Conservation (phyloP, 2,329 filamentous ascomycete species). For the Trichoderma harzianum region DNA sequence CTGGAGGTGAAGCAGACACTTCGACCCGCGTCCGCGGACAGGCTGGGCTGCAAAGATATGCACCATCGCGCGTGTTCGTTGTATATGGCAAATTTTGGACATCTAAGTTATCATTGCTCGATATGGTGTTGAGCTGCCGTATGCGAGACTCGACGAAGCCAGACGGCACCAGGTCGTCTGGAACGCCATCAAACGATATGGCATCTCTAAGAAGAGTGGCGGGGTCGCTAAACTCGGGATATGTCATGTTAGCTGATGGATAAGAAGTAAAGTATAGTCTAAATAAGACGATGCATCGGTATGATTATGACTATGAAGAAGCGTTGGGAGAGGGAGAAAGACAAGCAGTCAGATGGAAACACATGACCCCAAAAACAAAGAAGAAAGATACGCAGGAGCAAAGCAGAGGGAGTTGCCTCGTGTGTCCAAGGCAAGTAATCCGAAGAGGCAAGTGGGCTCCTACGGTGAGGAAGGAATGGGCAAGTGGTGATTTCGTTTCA, state of each 20-base stretch:
- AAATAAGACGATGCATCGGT: not conserved
- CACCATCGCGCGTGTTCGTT: constrained; percentile 21
- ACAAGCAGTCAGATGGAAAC: not conserved
- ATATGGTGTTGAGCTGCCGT: constrained; percentile 28
- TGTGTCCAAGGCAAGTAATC: no score
- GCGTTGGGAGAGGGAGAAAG: not conserved
- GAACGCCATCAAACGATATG: constrained; percentile 16
- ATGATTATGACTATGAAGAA: not conserved
- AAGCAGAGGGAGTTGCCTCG: not conserved
- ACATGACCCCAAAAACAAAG: not conserved
- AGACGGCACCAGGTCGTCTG: constrained; percentile 23
- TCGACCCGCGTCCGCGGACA: constrained; percentile 27
- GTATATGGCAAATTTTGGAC: not conserved
- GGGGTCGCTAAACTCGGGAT: constrained; percentile 15
- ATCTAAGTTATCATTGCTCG: constrained; percentile 17
- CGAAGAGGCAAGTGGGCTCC: not conserved
- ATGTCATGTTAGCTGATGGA: constrained; percentile 16
- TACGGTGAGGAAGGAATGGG: not conserved
- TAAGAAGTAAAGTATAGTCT: not conserved
- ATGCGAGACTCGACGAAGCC: constrained; percentile 32
- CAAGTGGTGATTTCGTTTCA: constrained; percentile 3
- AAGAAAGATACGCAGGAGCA: not conserved
- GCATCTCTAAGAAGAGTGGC: not conserved
- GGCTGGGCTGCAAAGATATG: constrained; percentile 26
- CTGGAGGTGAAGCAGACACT: constrained; percentile 19